These are phyloP conservation scores for Solanum microdontum DNA, from an alignment of 257 asterid genomes.

Conservation along the genomic window DNA sequence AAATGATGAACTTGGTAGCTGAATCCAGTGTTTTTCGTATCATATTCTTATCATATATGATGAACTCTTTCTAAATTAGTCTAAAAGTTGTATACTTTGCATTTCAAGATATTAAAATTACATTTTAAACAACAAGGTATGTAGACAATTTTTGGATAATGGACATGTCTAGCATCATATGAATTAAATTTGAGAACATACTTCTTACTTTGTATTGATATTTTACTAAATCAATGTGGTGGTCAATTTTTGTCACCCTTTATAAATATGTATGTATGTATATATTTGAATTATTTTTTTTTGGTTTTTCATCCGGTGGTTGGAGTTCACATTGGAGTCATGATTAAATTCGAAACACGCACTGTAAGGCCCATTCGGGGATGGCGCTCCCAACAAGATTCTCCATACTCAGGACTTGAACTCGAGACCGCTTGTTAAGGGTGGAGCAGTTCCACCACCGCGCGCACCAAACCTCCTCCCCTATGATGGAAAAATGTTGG, in stretches of 20 bases:
- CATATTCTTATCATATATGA: too few relatives aligned
- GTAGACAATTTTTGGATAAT: not conserved
- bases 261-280: not conserved
- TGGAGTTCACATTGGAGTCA: too few relatives aligned
- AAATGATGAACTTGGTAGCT: not conserved
- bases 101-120: not conserved
- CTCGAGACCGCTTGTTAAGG: rapidly evolving
- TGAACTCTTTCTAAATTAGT: not conserved
- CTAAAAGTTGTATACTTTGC: not conserved
- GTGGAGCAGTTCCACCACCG: too few relatives aligned
- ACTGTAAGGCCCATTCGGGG: rapidly evolving
- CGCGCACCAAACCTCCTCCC: not conserved
- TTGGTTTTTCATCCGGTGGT: rapidly evolving
- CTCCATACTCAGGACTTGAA: not conserved
- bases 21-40: not conserved
- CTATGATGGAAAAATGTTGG: not conserved
- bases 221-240: not conserved
- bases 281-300: not conserved
- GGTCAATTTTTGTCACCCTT: not conserved
- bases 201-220: not conserved
- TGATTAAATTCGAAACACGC: too few relatives aligned
- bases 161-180: not conserved
- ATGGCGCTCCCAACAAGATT: not conserved
- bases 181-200: not conserved
- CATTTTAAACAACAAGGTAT: not conserved